A percentile compares a stretch with the other conserved stretches of the same genome.
Evolutionary conservation across 208 protist species (phyloP).

Genomic region (Trypanosoma boissoni): DNA sequence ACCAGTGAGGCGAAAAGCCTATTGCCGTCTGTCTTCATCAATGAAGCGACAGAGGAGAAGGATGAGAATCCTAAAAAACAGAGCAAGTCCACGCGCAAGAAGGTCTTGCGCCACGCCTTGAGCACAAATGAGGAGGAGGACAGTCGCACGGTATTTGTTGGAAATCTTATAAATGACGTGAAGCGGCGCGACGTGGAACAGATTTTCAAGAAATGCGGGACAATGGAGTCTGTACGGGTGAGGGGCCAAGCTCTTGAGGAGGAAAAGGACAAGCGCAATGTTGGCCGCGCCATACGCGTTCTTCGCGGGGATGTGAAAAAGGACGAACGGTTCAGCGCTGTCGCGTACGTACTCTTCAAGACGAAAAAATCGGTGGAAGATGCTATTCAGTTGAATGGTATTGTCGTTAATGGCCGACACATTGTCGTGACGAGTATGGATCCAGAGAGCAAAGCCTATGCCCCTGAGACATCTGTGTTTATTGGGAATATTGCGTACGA

Average conservation of each 20-base stretch:
- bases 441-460: conserved; percentile 54
- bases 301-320: conserved; percentile 85
- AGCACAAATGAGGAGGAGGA: conserved; percentile 85
- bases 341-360: conserved; percentile 86
- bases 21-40: too few relatives aligned
- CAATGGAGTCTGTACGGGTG: conserved; percentile 73
- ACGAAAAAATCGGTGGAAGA: conserved; percentile 36
- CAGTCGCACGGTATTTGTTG: conserved; percentile 85
- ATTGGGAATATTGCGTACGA: conserved; percentile 87
- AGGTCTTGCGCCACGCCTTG: conserved; percentile 69
- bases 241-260: conserved; percentile 72
- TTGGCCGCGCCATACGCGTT: conserved; percentile 78
- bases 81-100: conserved; percentile 50
- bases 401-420: conserved; percentile 77
- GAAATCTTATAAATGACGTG: conserved; percentile 87
- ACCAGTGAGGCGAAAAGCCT: too few relatives aligned
- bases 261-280: conserved; percentile 31
- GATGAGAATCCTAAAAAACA: conserved; percentile 31
- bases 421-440: conserved; percentile 81
- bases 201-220: conserved; percentile 78
- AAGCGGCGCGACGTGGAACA: conserved; percentile 61
- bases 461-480: conserved; percentile 86
- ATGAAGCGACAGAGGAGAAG: too few relatives aligned
- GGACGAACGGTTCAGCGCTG: conserved; percentile 74
- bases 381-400: conserved; percentile 53